Base-by-base conservation (phyloP, 306 rosid genomes). In the Astragalus glycyphyllos region DNA sequence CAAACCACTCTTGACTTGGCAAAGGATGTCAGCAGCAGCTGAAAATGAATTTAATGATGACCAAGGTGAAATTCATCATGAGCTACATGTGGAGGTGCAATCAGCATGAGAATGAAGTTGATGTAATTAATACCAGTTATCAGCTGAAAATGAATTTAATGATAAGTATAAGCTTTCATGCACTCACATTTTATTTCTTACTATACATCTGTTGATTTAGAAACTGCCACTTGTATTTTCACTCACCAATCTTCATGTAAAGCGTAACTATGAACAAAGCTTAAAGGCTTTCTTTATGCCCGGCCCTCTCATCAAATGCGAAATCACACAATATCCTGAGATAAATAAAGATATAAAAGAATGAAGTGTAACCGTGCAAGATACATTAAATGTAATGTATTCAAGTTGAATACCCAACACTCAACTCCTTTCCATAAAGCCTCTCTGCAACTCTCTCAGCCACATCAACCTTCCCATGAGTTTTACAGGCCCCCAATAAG, bases 391-490 rank as follows among this genome's bases (percentile, higher is more conserved):
- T 55, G 32, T 44, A 44, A 44, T 23, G 29, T 6, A 50, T 58
- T 87, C 74, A 61, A 40, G 20, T 26, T 45, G 26, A 56, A 12
- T 65, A 61, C 14, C 60, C 79, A 59, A 47, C 45, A 58, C 70
- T 51, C 5, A 61, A 58, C 53, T 69, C 68, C 16, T 32, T 79
- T 45, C 68, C 81, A 79, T 56, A 68, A 58, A 82, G 51, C 74
- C 75, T 83, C 56, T 69, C 63, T 15, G 58, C 88, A 71, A 83
- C 75, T 66, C 85, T 84, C 69, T 84, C 86, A 50, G 96, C 90
- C 65, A 89, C 73, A 60, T 73, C 92, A 54, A 81, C 55, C 72
- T 82, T 85, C 82, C 90, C 83, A 73, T 87, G 90, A 68, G 71
- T 80, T 83, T 55, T 85, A 64, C 96, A 87, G 1, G 89, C 87